Base-by-base conservation (phyloP, 164 flowering plant genomes). In the Annona squamosa region DNA sequence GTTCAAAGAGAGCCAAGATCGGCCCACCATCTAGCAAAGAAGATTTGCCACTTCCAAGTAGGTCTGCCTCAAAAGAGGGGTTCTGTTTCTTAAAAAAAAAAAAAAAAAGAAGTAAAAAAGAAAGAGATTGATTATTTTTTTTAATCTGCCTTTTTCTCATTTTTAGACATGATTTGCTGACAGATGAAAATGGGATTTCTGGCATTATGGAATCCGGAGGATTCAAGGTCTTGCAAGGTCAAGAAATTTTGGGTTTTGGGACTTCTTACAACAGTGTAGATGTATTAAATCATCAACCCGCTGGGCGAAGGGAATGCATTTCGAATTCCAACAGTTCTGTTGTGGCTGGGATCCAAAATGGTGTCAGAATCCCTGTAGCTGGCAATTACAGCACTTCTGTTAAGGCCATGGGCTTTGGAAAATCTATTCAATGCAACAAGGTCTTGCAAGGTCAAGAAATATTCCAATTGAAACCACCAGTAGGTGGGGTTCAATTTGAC, bases 151-250 rank as follows among this genome's bases (percentile, higher is more conserved):
- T 18, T 64, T 10, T 66, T 66, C 45, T 66, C 13, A 66, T 42
- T 66, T 13, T 43, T 1, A 44, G 10, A 46, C 5, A 41, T 42
- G 59, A 42, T 46, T 72, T 72, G 5, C 12, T 46, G 56, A 59
- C 88, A 89, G 93, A 84, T 81, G 97, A 90, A 71, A 79, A 78
- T 46, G 88, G 88, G 72, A 79, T 76, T 71, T 78, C 89, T 70
- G 92, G 88, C 89, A 86, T 90, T 69, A 84, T 87, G 85, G 97
- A 96, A 81, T 84, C 97, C 46, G 78, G 76, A 57, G 83, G 97
- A 77, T 93, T 90, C 96, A 91, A 89, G 98, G 99, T 96, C 98
- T 96, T 96, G 98, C 99, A 96, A 93, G 99, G 99, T 96, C 98
- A 96, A 92, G 98, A 93, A 96, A 91, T 86, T 70, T 79, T 80